These are phyloP conservation scores for Lepidopterella palustris DNA, from an alignment of 495 filamentous ascomycete genomes.

Conservation along the genomic window DNA sequence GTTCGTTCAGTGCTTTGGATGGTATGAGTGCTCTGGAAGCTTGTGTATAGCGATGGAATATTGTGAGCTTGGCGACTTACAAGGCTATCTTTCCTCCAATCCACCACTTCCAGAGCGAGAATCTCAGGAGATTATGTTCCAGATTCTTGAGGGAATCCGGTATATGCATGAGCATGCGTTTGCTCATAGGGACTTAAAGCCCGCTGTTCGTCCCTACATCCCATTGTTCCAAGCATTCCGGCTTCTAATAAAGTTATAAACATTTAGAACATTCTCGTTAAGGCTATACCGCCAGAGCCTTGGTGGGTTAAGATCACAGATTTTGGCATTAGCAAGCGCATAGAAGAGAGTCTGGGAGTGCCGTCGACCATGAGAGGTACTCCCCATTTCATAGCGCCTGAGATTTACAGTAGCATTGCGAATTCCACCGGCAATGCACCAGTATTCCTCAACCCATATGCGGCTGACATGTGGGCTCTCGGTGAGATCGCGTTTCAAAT, in stretches of 20 bases:
- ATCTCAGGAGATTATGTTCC: constrained; percentile 5
- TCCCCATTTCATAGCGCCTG: background rate
- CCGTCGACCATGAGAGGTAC: background rate
- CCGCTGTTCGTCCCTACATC: constrained; percentile 18
- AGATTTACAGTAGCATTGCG: background rate
- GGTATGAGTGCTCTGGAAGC: background rate
- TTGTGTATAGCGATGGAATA: background rate
- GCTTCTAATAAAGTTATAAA: background rate
- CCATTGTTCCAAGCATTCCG: background rate
- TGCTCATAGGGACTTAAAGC: constrained; percentile 26
- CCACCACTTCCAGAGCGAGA: background rate
- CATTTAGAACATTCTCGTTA: constrained; percentile 18
- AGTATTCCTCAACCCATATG: background rate
- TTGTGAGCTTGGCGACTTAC: background rate
- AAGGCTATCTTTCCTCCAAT: background rate
- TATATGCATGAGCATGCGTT: constrained; percentile 25
- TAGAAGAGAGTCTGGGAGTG: background rate
- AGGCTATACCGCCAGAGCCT: background rate
- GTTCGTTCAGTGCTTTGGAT: background rate
- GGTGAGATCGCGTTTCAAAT: background rate
- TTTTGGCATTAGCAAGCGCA: constrained; percentile 25
- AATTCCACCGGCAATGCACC: background rate
- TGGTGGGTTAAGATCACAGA: constrained; percentile 27
- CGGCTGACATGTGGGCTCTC: background rate
- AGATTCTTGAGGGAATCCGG: constrained; percentile 14